These are phyloP conservation scores for Vitis cinerea DNA, from an alignment of 164 flowering plant species.

Conservation along the genomic window DNA sequence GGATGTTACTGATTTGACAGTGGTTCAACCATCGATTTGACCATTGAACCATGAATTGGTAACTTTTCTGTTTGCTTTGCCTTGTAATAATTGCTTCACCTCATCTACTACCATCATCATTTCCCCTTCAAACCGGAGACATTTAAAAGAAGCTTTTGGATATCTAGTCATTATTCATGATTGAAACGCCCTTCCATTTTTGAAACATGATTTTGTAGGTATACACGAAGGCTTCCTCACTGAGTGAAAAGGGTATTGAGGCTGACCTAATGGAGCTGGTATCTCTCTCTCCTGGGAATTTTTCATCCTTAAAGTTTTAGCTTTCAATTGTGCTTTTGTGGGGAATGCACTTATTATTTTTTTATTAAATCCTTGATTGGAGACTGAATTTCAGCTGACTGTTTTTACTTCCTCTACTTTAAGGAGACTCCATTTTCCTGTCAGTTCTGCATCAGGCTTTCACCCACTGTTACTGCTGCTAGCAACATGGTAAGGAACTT, in stretches of 20 bases:
- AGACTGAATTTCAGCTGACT: not conserved
- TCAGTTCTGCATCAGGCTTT: constrained; percentile 66
- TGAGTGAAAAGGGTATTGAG: constrained; percentile 14
- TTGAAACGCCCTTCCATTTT: not conserved
- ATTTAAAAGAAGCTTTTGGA: too few relatives aligned
- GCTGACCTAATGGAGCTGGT: constrained; percentile 57
- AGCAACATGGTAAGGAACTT: constrained; percentile 54
- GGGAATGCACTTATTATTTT: not conserved
- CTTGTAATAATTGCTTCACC: too few relatives aligned
- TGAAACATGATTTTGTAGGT: constrained; percentile 43
- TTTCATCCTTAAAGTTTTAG: constrained; percentile 15
- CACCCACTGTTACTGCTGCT: constrained; percentile 45
- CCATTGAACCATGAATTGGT: too few relatives aligned
- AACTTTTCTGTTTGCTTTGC: too few relatives aligned
- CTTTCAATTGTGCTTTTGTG: not conserved
- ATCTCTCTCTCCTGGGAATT: constrained; percentile 58
- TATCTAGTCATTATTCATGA: not conserved
- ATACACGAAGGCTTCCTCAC: constrained; percentile 29
- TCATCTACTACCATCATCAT: too few relatives aligned
- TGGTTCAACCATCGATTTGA: too few relatives aligned
- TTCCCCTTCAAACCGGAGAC: too few relatives aligned
- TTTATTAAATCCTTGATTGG: constrained; percentile 1
- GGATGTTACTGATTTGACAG: too few relatives aligned
- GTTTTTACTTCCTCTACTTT: constrained; percentile 20
- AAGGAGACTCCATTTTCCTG: constrained; percentile 30